Percentiles rank a stretch among this genome's conserved stretches.
Conservation (phyloP, 208 protist species). For the Borovskyia barvae region DNA sequence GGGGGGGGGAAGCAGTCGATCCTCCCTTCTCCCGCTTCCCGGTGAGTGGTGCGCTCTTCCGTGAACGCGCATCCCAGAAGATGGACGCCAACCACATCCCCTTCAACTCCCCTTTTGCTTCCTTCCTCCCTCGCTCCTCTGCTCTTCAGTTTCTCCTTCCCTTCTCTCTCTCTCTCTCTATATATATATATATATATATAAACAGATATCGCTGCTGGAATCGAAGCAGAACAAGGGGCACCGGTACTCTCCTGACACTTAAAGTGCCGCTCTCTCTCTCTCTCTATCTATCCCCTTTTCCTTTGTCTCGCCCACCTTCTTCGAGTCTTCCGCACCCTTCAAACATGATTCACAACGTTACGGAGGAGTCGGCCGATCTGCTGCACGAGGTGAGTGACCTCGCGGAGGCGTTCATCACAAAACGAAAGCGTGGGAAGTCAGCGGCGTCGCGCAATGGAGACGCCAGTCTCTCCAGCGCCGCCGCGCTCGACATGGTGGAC, state of each 20-base stretch:
- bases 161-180: no score
- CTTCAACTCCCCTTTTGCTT: no score
- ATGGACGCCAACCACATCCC: no score
- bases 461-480: constrained; percentile 59
- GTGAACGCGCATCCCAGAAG: no score
- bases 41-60: no score
- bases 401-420: constrained; percentile 67
- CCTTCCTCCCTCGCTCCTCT: no score
- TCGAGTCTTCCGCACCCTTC: not conserved
- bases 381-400: constrained; percentile 39
- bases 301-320: not conserved
- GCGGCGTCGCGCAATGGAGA: constrained; percentile 17
- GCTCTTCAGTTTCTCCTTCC: no score
- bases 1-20: no score
- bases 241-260: not conserved
- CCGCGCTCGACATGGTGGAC: constrained; percentile 51
- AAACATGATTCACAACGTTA: constrained; percentile 5
- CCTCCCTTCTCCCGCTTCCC: no score
- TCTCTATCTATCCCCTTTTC: constrained; percentile 7
- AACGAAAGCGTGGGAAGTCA: constrained; percentile 46
- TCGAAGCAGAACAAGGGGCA: no score
- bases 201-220: no score
- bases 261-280: constrained; percentile 9
- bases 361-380: constrained; percentile 34
- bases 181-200: no score